Percentiles rank a stretch among this genome's conserved stretches.
phyloP scores from a whole-genome alignment of 176 grass and related monocot species.

The Pontederia paniculata region DNA sequence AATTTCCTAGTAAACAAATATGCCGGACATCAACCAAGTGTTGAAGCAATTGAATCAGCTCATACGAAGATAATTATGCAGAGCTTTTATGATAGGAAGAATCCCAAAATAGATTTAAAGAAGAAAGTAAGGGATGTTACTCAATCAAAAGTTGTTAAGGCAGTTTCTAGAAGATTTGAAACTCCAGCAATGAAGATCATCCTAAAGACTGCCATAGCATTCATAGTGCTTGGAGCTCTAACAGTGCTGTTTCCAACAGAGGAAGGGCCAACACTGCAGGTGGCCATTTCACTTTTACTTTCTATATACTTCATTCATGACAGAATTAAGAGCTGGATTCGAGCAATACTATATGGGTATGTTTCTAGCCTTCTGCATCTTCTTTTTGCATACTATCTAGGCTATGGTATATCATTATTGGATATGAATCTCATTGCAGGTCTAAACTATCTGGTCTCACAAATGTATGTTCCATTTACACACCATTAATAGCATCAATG shows the following conservation, averaged over 20 bases:
- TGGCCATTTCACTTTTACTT: slow-evolving; percentile 59
- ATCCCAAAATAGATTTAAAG: slow-evolving; percentile 66
- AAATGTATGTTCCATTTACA: no score
- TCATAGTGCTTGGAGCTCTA: slow-evolving; percentile 47
- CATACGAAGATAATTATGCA: slow-evolving; percentile 86
- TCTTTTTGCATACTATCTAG: slow-evolving; percentile 4
- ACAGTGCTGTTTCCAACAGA: slow-evolving; percentile 72
- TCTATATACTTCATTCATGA: slow-evolving; percentile 86
- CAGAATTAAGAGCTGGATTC: slow-evolving; percentile 49
- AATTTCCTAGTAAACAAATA: slow-evolving; percentile 84
- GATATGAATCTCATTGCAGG: no score
- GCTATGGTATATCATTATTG: neutral
- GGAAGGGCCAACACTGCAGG: slow-evolving; percentile 89
- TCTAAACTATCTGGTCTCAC: no score
- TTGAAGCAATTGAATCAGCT: slow-evolving; percentile 90
- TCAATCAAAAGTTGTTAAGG: slow-evolving; percentile 55
- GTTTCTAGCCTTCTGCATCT: slow-evolving; percentile 23
- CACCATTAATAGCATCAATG: no score
- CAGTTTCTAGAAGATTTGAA: slow-evolving; percentile 72
- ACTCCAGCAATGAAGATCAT: slow-evolving; percentile 57
- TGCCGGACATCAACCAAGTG: slow-evolving; percentile 67
- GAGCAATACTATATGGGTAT: slow-evolving; percentile 84
- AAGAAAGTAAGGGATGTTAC: slow-evolving; percentile 71
- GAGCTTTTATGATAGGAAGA: slow-evolving; percentile 76
- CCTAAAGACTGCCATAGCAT: slow-evolving; percentile 57